Evolutionary conservation across 768 basidiomycete genomes (phyloP).

Genomic region (Phylloporus sp.): DNA sequence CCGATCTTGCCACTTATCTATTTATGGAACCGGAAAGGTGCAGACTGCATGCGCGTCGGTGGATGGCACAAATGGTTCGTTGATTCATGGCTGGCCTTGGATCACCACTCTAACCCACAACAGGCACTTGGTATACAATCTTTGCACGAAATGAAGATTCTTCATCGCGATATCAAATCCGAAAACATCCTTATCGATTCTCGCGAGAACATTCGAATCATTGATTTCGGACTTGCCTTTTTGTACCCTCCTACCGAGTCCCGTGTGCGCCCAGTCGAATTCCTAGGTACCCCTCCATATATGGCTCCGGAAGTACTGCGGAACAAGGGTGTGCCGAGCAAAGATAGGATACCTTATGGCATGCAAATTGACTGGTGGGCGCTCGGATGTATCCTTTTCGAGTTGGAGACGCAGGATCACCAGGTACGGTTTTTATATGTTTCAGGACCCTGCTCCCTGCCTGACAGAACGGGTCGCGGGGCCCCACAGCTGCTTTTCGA

Average conservation of each 20-base stretch:
- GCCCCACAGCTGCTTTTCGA: conserved; percentile 31
- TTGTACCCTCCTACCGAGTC: conserved; percentile 5
- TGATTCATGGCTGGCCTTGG: not conserved
- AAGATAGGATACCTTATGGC: conserved; percentile 25
- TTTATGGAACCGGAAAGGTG: conserved; percentile 17
- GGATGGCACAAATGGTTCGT: conserved; percentile 39
- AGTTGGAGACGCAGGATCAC: conserved; percentile 29
- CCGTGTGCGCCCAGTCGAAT: conserved; percentile 21
- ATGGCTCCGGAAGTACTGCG: conserved; percentile 39
- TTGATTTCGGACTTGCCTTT: conserved; percentile 39
- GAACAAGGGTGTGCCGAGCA: conserved; percentile 14
- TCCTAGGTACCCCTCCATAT: conserved; percentile 34
- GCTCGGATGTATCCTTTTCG: conserved; percentile 38
- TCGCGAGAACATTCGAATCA: conserved; percentile 36
- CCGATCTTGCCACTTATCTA: conserved; percentile 33
- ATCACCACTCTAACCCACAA: not conserved
- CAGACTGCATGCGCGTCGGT: conserved; percentile 29
- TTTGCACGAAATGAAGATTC: conserved; percentile 56
- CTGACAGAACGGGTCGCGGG: not conserved
- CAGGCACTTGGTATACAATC: conserved; percentile 39
- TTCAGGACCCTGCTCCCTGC: not conserved
- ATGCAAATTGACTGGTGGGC: conserved; percentile 39
- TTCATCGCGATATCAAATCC: conserved; percentile 67
- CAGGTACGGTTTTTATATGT: conserved; percentile 18
- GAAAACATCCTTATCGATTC: conserved; percentile 61